These are phyloP conservation scores for Neonectria faginata DNA, from an alignment of 2,329 filamentous ascomycete genomes.

Conservation along the genomic window DNA sequence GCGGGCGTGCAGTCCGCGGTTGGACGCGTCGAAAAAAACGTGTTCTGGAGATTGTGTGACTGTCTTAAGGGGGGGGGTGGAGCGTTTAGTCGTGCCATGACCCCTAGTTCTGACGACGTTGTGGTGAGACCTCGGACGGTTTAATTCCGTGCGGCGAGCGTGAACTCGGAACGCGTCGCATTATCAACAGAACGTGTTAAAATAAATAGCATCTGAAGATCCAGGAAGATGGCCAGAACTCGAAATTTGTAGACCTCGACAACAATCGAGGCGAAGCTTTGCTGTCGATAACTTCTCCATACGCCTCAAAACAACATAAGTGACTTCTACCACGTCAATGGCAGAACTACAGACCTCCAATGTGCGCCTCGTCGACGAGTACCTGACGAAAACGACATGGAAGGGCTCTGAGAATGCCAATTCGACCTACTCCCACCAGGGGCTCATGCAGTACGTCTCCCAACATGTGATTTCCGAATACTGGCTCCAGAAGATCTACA, in stretches of 20 bases:
- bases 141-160: not conserved
- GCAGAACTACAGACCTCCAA: slow-evolving; percentile 1
- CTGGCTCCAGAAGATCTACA: slow-evolving; percentile 42
- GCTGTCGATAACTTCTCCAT: not conserved
- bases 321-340: slow-evolving; percentile 19
- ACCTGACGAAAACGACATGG: slow-evolving; percentile 40
- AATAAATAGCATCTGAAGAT: not conserved
- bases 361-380: slow-evolving; percentile 37
- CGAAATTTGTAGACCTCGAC: not conserved
- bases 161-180: not conserved
- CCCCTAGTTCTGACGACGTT: slow-evolving; percentile 7
- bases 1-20: slow-evolving; percentile 8
- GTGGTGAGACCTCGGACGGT: slow-evolving; percentile 9
- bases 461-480: slow-evolving; percentile 42
- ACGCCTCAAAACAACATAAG: not conserved
- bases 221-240: too few relatives aligned
- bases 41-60: slow-evolving; percentile 28
- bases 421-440: slow-evolving; percentile 43
- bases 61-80: slow-evolving; percentile 7
- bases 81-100: slow-evolving; percentile 4
- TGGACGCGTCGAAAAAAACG: slow-evolving; percentile 24
- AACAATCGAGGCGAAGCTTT: not conserved
- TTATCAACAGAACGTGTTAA: slow-evolving; percentile 14
- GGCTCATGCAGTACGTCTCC: slow-evolving; percentile 43
- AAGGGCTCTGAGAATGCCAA: slow-evolving; percentile 42